Evolutionary conservation across 1,139 yeast species (phyloP), one percentile per base, ranked within the genome.

Genomic region (Kluyveromyces marxianus): DNA sequence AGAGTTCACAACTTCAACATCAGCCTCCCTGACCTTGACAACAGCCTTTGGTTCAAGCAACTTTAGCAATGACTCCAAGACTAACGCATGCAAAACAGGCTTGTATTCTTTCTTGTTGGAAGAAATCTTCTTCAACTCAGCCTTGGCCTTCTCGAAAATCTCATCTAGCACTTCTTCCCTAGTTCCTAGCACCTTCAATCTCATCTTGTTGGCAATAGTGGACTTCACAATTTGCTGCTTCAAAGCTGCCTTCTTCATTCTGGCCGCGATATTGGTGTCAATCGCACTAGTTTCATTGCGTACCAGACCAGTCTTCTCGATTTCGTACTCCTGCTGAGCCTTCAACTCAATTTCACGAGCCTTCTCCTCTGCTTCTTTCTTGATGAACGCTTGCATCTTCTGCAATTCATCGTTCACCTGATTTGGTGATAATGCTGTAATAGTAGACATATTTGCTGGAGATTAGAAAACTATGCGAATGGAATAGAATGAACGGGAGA

Each of bases 241-340:
- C 68, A 94, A 80, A 37, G 89, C 74, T 3, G 96, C 90, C 69
- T 90, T 92, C 74, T 92, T 92, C 70, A 85, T 77, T 66, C 87
- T 89, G 59, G 80, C 83, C 56, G 84, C 92, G 66, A 83, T 88
- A 39, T 76, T 71, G 29, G 82, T 71, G 66, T 94, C 98, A 56
- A 94, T 88, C 45, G 92, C 81, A 41, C 94, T 83, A 48, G 86
- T 85, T 71, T 92, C 98, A 10, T 89, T 77, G 61, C 97, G 84
- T 45, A 94, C 97, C 60, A 92, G 81, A 46, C 88, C 81, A 25
- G 97, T 94, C 74, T 92, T 94, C 69, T 92, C 98, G 62, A 92
- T 89, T 69, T 94, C 97, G 67, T 92, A 94, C 70, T 94, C 99
- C 69, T 94, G 98, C 66, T 94, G 96, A 37, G 97, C 96, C 75